These are phyloP conservation scores for Paragyromitra xinjiangensis DNA, from an alignment of 495 filamentous ascomycete species.

Conservation along the genomic window DNA sequence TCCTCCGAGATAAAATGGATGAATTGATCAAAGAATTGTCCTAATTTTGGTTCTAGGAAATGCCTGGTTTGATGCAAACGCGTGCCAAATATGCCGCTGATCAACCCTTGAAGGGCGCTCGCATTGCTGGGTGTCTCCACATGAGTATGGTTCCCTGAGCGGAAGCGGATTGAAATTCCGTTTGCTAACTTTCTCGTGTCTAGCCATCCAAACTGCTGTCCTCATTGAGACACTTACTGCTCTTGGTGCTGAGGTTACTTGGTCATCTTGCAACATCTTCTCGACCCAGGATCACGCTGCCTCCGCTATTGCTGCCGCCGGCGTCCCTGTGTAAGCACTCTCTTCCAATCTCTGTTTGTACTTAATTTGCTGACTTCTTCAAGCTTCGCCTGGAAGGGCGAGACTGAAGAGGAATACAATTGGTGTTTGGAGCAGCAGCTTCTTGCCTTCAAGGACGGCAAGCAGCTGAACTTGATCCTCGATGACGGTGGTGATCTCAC, in stretches of 20 bases:
- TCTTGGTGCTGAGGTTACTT: slow-evolving; percentile 97
- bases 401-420: slow-evolving; percentile 99
- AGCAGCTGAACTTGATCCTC: slow-evolving; percentile 97
- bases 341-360: background rate
- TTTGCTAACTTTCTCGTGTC: slow-evolving; percentile 27
- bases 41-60: slow-evolving; percentile 55
- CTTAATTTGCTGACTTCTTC: slow-evolving; percentile 41
- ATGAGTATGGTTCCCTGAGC: slow-evolving; percentile 73
- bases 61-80: slow-evolving; percentile 85
- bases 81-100: slow-evolving; percentile 87
- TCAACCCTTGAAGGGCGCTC: slow-evolving; percentile 88
- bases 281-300: slow-evolving; percentile 98
- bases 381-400: slow-evolving; percentile 98
- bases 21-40: background rate
- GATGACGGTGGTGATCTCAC: slow-evolving; percentile 99
- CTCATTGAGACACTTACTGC: slow-evolving; percentile 95
- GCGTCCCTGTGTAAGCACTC: slow-evolving; percentile 80
- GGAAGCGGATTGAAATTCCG: slow-evolving; percentile 41
- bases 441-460: slow-evolving; percentile 91
- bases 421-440: slow-evolving; percentile 99
- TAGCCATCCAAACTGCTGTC: slow-evolving; percentile 97
- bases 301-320: slow-evolving; percentile 91
- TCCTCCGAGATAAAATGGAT: background rate
- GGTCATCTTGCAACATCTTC: slow-evolving; percentile 99
- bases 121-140: slow-evolving; percentile 96